These are phyloP conservation scores for Pythium pyrilobum DNA, from an alignment of 352 stramenopile genomes.

Conservation along the genomic window DNA sequence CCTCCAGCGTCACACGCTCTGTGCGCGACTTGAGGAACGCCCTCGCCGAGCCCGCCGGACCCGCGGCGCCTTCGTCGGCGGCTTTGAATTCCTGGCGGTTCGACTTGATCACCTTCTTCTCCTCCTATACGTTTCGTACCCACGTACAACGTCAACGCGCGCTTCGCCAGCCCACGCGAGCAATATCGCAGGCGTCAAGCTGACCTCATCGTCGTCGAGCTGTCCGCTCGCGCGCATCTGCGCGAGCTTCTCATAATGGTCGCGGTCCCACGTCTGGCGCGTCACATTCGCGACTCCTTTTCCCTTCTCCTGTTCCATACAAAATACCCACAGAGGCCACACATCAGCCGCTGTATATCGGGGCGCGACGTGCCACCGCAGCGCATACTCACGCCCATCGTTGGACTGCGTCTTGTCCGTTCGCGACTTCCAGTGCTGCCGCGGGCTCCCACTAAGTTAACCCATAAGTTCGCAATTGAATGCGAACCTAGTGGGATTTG, in stretches of 20 bases:
- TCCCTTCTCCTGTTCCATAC: constrained; percentile 41
- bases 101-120: constrained; percentile 67
- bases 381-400: background rate
- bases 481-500: background rate
- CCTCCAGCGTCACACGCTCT: constrained; percentile 77
- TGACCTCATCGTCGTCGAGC: constrained; percentile 45
- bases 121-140: constrained; percentile 17
- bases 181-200: background rate
- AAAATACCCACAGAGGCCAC: background rate
- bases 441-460: constrained; percentile 2
- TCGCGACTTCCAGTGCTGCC: background rate
- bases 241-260: constrained; percentile 73
- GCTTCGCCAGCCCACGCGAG: background rate
- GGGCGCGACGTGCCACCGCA: no score
- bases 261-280: constrained; percentile 79
- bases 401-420: background rate
- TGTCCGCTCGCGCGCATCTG: constrained; percentile 67
- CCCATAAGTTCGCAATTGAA: background rate
- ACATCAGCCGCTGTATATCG: no score
- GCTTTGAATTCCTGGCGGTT: constrained; percentile 74
- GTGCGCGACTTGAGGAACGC: constrained; percentile 76
- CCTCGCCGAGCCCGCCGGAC: constrained; percentile 53
- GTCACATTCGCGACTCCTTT: constrained; percentile 79
- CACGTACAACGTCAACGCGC: background rate
- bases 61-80: constrained; percentile 55